A percentile compares a stretch with the other conserved stretches of the same genome.
These are phyloP conservation scores for Garcia nutans DNA, from an alignment of 345 rosid species.

Conservation along the genomic window DNA sequence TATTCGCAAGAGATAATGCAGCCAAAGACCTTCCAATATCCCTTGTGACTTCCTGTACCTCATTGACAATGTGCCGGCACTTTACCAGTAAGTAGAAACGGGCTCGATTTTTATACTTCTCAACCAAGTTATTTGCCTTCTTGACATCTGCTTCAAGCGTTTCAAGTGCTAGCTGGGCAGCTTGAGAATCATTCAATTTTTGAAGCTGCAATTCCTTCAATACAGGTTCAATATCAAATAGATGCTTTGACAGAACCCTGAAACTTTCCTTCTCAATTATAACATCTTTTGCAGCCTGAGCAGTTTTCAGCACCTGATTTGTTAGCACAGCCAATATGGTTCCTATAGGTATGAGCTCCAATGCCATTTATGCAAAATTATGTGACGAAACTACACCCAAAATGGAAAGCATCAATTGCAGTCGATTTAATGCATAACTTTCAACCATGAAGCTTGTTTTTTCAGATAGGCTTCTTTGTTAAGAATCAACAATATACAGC, in stretches of 20 bases:
- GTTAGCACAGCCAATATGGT: slow-evolving; percentile 59
- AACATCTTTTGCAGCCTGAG: slow-evolving; percentile 67
- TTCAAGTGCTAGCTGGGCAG: slow-evolving; percentile 54
- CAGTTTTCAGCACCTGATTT: slow-evolving; percentile 63
- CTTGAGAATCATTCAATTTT: slow-evolving; percentile 53
- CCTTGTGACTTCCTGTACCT: slow-evolving; percentile 65
- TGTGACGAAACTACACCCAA: neutral
- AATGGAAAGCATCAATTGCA: neutral
- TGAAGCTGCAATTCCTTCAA: slow-evolving; percentile 54
- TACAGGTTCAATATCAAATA: slow-evolving; percentile 65
- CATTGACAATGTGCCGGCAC: slow-evolving; percentile 56
- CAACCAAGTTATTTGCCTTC: slow-evolving; percentile 58
- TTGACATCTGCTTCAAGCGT: slow-evolving; percentile 57
- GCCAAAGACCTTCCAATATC: slow-evolving; percentile 62
- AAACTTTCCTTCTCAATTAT: slow-evolving; percentile 63
- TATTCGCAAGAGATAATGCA: slow-evolving; percentile 48
- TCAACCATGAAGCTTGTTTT: neutral
- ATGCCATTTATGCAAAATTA: slow-evolving; percentile 29
- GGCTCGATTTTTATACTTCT: slow-evolving; percentile 51
- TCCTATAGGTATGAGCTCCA: slow-evolving; percentile 72
- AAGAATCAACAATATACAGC: neutral
- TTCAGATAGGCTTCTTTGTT: neutral
- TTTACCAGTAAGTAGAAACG: slow-evolving; percentile 59
- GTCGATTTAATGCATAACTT: neutral
- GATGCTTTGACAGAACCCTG: slow-evolving; percentile 59